Conservation (phyloP, 495 filamentous ascomycete species). For the Darksidea phi region DNA sequence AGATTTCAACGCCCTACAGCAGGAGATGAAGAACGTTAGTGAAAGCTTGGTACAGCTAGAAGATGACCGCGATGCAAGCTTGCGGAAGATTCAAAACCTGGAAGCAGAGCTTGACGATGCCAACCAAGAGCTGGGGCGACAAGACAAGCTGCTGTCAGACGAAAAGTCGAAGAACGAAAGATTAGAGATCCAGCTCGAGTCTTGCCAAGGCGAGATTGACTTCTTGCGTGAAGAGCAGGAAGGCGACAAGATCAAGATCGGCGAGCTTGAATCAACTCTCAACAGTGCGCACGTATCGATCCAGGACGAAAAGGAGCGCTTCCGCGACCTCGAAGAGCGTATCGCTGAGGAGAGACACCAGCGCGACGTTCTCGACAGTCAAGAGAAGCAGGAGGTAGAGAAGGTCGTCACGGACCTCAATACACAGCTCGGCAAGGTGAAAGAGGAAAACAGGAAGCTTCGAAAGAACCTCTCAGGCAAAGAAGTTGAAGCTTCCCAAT, state of each 20-base stretch:
- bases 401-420: constrained; percentile 82
- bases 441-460: constrained; percentile 81
- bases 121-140: constrained; percentile 50
- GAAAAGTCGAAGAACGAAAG: constrained; percentile 81
- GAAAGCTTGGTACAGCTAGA: constrained; percentile 82
- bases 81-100: constrained; percentile 41
- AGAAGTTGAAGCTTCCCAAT: constrained; percentile 84
- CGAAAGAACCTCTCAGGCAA: constrained; percentile 76
- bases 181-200: constrained; percentile 86
- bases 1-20: constrained; percentile 78
- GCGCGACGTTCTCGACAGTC: constrained; percentile 77
- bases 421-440: constrained; percentile 70
- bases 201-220: constrained; percentile 84
- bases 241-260: constrained; percentile 95
- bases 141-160: constrained; percentile 62
- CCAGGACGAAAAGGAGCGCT: constrained; percentile 76
- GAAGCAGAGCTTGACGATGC: constrained; percentile 44
- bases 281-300: constrained; percentile 70
- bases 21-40: constrained; percentile 86
- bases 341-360: constrained; percentile 78
- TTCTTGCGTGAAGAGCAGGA: constrained; percentile 98
- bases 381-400: constrained; percentile 85
- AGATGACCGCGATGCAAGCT: constrained; percentile 61
- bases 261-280: constrained; percentile 79
- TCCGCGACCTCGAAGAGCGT: constrained; percentile 72